Conservation (phyloP, 2,329 filamentous ascomycete species). For the Dichotomopilus funicola region DNA sequence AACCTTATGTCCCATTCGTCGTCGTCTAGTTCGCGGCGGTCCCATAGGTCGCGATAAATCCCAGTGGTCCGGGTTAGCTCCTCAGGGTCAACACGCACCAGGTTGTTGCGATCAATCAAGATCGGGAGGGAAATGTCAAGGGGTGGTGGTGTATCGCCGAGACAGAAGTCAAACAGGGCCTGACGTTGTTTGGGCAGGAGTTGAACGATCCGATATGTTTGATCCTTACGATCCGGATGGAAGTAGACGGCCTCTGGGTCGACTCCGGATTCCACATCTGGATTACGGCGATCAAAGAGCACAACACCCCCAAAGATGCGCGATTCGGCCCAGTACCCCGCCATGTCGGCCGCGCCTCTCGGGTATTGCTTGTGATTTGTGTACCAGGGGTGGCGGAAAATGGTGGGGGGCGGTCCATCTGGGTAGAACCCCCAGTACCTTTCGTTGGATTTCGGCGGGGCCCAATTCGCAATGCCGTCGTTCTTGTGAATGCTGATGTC, state of each 20-base stretch:
- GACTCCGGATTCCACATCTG: not conserved
- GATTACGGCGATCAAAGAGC: constrained; percentile 19
- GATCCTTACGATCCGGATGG: constrained; percentile 13
- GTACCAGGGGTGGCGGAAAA: constrained; percentile 19
- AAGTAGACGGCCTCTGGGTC: constrained; percentile 20
- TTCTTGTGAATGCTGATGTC: constrained; percentile 9
- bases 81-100: constrained; percentile 24
- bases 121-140: constrained; percentile 18
- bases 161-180: constrained; percentile 21
- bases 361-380: constrained; percentile 14
- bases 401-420: constrained; percentile 10
- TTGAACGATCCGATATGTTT: constrained; percentile 24
- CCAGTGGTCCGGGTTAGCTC: constrained; percentile 21
- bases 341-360: constrained; percentile 19
- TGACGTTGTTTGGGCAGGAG: constrained; percentile 22
- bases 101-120: constrained; percentile 17
- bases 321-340: constrained; percentile 25
- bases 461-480: constrained; percentile 9
- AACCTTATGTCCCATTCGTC: not conserved
- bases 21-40: constrained; percentile 13
- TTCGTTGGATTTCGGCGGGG: not conserved
- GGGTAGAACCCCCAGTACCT: not conserved
- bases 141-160: constrained; percentile 3
- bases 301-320: constrained; percentile 24
- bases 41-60: constrained; percentile 28